phyloP scores from a whole-genome alignment of 2,329 filamentous ascomycete genomes.

The Pyricularia grisea region DNA sequence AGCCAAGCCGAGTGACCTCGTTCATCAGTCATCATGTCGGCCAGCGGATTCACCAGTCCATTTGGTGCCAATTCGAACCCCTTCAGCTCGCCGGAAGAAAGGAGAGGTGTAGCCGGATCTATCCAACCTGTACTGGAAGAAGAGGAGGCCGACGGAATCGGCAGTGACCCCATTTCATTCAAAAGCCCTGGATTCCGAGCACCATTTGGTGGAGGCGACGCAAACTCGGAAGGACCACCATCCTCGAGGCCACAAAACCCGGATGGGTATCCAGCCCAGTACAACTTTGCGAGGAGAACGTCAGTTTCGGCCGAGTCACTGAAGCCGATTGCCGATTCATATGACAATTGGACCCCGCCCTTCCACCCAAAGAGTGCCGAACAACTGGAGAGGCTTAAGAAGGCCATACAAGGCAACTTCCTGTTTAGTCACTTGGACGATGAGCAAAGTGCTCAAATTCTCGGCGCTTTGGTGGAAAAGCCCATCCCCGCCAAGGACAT shows the following conservation, averaged over 20 bases:
- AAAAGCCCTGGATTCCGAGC: slow-evolving; percentile 26
- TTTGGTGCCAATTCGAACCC: slow-evolving; percentile 62
- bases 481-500: slow-evolving; percentile 85
- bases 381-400: slow-evolving; percentile 69
- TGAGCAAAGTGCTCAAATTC: slow-evolving; percentile 77
- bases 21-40: slow-evolving; percentile 46
- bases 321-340: slow-evolving; percentile 73
- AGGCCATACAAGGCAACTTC: slow-evolving; percentile 81
- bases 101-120: slow-evolving; percentile 16
- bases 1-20: background rate
- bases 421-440: slow-evolving; percentile 92
- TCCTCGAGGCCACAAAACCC: slow-evolving; percentile 37
- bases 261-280: slow-evolving; percentile 78
- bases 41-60: slow-evolving; percentile 66
- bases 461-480: slow-evolving; percentile 89
- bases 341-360: slow-evolving; percentile 86
- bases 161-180: background rate
- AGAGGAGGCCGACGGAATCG: slow-evolving; percentile 61
- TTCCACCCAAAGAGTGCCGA: slow-evolving; percentile 74
- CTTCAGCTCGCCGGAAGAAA: slow-evolving; percentile 47
- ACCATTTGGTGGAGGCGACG: slow-evolving; percentile 44
- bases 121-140: slow-evolving; percentile 64
- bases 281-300: slow-evolving; percentile 86
- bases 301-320: slow-evolving; percentile 96
- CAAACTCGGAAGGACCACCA: slow-evolving; percentile 33